Evolutionary conservation across 2,329 filamentous ascomycete species (phyloP).

Genomic region (Penicillium digitatum): DNA sequence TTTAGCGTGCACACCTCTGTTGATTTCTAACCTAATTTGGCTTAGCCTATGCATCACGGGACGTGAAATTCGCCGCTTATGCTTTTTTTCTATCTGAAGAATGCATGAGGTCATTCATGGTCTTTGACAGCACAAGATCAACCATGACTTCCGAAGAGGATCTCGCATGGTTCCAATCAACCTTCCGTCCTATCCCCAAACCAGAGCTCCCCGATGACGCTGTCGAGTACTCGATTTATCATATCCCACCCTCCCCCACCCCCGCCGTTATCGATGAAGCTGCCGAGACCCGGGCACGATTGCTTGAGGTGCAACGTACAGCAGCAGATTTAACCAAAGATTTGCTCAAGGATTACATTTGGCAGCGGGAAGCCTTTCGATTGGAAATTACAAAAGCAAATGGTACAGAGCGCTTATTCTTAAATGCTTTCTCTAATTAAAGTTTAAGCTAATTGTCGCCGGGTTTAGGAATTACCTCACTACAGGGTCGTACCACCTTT

Average conservation of each 20-base stretch:
- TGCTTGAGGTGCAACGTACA: constrained; percentile 70
- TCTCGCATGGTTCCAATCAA: constrained; percentile 63
- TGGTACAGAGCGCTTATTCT: constrained; percentile 45
- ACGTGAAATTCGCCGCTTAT: constrained; percentile 26
- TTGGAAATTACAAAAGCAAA: constrained; percentile 60
- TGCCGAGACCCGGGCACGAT: constrained; percentile 50
- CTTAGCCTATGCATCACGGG: constrained; percentile 27
- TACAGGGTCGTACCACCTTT: constrained; percentile 77
- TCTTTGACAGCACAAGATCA: constrained; percentile 14
- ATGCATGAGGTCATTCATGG: constrained; percentile 35
- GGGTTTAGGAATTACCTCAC: constrained; percentile 49
- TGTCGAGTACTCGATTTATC: constrained; percentile 77
- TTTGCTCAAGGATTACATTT: constrained; percentile 81
- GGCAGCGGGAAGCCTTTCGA: constrained; percentile 83
- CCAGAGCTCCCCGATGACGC: constrained; percentile 71
- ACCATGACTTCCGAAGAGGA: constrained; percentile 52
- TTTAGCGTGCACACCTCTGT: constrained; percentile 30
- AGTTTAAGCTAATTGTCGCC: constrained; percentile 7
- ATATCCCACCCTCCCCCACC: constrained; percentile 56
- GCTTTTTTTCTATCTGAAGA: constrained; percentile 15
- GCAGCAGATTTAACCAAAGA: constrained; percentile 60
- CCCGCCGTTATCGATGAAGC: constrained; percentile 54
- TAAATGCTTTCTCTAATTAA: neutral
- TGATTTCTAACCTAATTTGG: constrained; percentile 40
- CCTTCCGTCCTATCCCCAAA: constrained; percentile 62